A percentile compares a stretch with the other conserved stretches of the same genome.
Evolutionary conservation across 768 basidiomycete species (phyloP).

Genomic region (Harrya chromipes): DNA sequence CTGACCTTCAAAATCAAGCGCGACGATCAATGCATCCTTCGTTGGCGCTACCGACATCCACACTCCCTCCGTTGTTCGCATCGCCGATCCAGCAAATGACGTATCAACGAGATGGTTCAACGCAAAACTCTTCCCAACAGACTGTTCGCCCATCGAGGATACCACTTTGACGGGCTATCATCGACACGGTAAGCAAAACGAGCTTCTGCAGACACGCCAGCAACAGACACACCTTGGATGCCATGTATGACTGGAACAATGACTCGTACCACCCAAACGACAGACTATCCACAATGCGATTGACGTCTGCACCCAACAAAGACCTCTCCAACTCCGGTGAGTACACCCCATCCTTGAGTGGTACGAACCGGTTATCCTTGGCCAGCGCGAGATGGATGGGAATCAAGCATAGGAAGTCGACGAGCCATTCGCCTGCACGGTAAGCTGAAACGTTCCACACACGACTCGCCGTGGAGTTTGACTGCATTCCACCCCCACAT

Average conservation of each 20-base stretch:
- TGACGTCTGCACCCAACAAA: conserved; percentile 57
- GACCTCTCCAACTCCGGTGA: conserved; percentile 49
- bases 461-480: background rate
- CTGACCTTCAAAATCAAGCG: conserved; percentile 62
- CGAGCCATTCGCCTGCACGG: conserved; percentile 58
- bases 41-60: conserved; percentile 70
- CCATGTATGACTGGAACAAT: conserved; percentile 60
- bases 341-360: conserved; percentile 55
- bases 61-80: conserved; percentile 66
- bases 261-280: conserved; percentile 67
- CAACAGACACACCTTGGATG: conserved; percentile 40
- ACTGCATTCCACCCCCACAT: background rate
- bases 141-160: conserved; percentile 68
- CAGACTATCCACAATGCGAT: conserved; percentile 51
- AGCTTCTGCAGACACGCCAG: accelerated
- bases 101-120: conserved; percentile 62
- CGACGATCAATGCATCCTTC: conserved; percentile 48
- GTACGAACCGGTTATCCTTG: conserved; percentile 57
- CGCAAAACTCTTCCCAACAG: conserved; percentile 58
- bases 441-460: conserved; percentile 38
- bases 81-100: conserved; percentile 63
- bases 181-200: background rate
- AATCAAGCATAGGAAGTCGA: conserved; percentile 57
- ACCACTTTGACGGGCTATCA: conserved; percentile 59
- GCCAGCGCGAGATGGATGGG: conserved; percentile 63